These are phyloP conservation scores for Psilocybe azurescens DNA, from an alignment of 768 basidiomycete genomes.

Conservation along the genomic window DNA sequence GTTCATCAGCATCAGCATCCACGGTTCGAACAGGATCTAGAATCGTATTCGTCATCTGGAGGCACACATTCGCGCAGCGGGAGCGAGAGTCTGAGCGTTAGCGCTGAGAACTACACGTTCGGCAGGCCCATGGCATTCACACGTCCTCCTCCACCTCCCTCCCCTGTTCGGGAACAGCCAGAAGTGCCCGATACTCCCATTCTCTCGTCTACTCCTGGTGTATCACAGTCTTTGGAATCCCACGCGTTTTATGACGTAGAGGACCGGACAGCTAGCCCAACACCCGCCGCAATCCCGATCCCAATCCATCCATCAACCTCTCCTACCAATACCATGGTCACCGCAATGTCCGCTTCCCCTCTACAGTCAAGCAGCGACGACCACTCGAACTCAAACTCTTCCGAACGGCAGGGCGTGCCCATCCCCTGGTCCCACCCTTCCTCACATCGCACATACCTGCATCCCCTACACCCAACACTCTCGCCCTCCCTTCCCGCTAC, in stretches of 20 bases:
- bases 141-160: conserved; percentile 21
- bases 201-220: conserved; percentile 2
- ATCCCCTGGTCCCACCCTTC: conserved; percentile 27
- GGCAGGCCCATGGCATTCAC: conserved; percentile 59
- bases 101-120: conserved; percentile 77
- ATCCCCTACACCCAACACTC: conserved; percentile 26
- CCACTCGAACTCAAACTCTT: conserved; percentile 17
- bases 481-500: conserved; percentile 11
- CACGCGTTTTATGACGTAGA: neutral
- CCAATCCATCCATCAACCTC: conserved; percentile 5
- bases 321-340: neutral
- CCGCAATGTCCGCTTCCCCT: conserved; percentile 13
- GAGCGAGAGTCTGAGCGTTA: conserved; percentile 55
- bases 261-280: neutral
- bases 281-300: conserved; percentile 4
- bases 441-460: conserved; percentile 15
- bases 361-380: conserved; percentile 11
- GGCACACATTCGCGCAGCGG: conserved; percentile 54
- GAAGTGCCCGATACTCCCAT: conserved; percentile 21
- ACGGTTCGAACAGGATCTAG: conserved; percentile 17
- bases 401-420: conserved; percentile 26
- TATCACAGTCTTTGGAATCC: neutral
- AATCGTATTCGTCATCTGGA: conserved; percentile 37
- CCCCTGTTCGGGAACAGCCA: conserved; percentile 27
- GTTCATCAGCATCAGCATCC: conserved; percentile 8